Percentiles rank a stretch among this genome's conserved stretches.
Evolutionary conservation across 768 basidiomycete species (phyloP).

Genomic region (Amanita phalloides): DNA sequence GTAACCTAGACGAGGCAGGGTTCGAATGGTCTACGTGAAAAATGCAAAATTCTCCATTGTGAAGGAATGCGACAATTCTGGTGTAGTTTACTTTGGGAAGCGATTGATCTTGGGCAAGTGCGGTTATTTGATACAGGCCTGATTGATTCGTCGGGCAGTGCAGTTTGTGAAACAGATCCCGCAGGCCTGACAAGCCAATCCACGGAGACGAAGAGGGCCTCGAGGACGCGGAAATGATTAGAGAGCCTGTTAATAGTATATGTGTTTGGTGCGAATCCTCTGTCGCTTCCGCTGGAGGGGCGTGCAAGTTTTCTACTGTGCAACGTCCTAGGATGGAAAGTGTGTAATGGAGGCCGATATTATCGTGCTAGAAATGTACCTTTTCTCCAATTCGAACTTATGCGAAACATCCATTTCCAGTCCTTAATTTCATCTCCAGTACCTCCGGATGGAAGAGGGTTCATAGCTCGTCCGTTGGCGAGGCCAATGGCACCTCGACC

Average conservation of each 20-base stretch:
- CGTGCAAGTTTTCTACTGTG: conserved; percentile 27
- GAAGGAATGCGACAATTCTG: conserved; percentile 50
- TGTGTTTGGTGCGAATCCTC: conserved; percentile 18
- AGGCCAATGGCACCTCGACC: conserved; percentile 48
- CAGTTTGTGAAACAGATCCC: conserved; percentile 26
- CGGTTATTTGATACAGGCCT: conserved; percentile 35
- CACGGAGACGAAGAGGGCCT: conserved; percentile 20
- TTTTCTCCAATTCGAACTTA: conserved; percentile 73
- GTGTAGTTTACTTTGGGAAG: conserved; percentile 31
- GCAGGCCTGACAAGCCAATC: conserved; percentile 26
- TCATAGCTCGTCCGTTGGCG: conserved; percentile 47
- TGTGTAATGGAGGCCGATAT: conserved; percentile 3
- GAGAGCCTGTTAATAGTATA: conserved; percentile 47
- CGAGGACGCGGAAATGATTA: conserved; percentile 50
- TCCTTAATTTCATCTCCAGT: conserved; percentile 32
- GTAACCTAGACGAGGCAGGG: conserved; percentile 29
- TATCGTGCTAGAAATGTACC: conserved; percentile 30
- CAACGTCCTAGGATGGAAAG: conserved; percentile 48
- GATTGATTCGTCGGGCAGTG: conserved; percentile 27
- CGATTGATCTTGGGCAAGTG: conserved; percentile 70
- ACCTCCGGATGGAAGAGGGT: conserved; percentile 45
- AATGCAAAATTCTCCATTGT: conserved; percentile 57
- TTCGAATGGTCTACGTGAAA: conserved; percentile 41
- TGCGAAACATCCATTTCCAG: conserved; percentile 85
- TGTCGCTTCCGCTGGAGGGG: not conserved